Evolutionary conservation across 768 basidiomycete species (phyloP).

Genomic region (Dendrothele bispora): DNA sequence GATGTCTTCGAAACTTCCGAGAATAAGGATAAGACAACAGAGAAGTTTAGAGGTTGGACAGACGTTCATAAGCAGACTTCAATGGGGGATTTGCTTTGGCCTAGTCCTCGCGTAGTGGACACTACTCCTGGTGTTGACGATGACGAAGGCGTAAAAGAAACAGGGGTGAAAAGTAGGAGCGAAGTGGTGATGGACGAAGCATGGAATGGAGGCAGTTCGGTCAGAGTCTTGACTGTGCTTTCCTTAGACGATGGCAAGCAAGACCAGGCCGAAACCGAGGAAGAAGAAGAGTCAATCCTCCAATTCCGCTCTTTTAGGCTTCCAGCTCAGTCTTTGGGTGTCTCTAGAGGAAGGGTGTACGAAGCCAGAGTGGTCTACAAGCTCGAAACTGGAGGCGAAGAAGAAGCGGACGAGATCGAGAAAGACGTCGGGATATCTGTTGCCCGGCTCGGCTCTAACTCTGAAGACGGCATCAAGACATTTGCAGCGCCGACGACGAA

Average conservation of each 20-base stretch:
- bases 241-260: constrained; percentile 34
- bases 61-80: constrained; percentile 73
- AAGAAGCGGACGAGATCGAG: no score
- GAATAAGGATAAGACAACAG: no score
- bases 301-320: constrained; percentile 62
- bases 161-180: no score
- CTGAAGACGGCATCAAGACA: no score
- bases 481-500: no score
- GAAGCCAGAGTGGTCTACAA: constrained; percentile 58
- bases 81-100: constrained; percentile 74
- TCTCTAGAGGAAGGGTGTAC: constrained; percentile 47
- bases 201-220: constrained; percentile 69
- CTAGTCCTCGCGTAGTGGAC: constrained; percentile 43
- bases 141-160: constrained; percentile 43
- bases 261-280: constrained; percentile 45
- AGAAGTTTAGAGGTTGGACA: no score
- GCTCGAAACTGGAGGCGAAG: constrained; percentile 24
- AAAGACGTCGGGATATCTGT: no score
- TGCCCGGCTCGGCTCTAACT: no score
- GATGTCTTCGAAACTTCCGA: no score
- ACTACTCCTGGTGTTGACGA: constrained; percentile 22
- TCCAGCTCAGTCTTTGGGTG: constrained; percentile 60
- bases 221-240: constrained; percentile 46
- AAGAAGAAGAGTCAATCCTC: no score
- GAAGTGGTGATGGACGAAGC: constrained; percentile 62